Percentiles rank a stretch among this genome's conserved stretches.
Conservation (phyloP, 2,329 filamentous ascomycete species). For the Paramyrothecium sp. region DNA sequence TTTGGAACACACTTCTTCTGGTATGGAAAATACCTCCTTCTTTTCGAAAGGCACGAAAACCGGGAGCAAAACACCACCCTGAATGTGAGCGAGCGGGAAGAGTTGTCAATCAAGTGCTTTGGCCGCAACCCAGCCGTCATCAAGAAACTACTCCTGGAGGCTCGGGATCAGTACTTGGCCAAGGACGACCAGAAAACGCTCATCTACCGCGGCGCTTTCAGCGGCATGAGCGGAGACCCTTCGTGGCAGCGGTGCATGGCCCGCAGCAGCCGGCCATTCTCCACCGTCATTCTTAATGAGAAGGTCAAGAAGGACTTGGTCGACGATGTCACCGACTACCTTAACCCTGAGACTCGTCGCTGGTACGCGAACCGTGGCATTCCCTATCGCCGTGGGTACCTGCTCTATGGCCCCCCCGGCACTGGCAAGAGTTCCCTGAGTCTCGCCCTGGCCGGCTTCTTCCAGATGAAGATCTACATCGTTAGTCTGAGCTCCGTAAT, state of each 20-base stretch:
- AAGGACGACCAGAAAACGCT: constrained; percentile 62
- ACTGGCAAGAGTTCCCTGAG: constrained; percentile 76
- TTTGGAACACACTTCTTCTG: constrained; percentile 69
- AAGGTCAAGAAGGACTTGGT: constrained; percentile 58
- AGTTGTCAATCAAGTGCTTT: constrained; percentile 60
- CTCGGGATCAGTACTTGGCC: constrained; percentile 52
- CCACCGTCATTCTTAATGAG: constrained; percentile 64
- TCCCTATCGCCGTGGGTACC: constrained; percentile 80
- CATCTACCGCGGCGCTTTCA: constrained; percentile 59
- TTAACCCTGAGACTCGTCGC: constrained; percentile 60
- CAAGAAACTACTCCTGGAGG: constrained; percentile 61
- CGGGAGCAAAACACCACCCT: constrained; percentile 38
- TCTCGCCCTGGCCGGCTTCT: constrained; percentile 67
- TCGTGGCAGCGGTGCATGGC: constrained; percentile 63
- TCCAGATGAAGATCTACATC: constrained; percentile 71
- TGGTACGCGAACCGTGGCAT: constrained; percentile 87
- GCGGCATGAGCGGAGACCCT: constrained; percentile 38
- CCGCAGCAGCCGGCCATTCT: constrained; percentile 58
- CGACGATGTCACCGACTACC: constrained; percentile 61
- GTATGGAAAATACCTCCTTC: constrained; percentile 57
- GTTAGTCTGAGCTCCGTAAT: constrained; percentile 63
- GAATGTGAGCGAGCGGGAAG: constrained; percentile 51
- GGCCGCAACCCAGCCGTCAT: constrained; percentile 59
- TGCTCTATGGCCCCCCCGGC: constrained; percentile 77
- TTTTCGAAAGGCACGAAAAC: constrained; percentile 54